A percentile compares a stretch with the other conserved stretches of the same genome.
Evolutionary conservation across 192 early-diverging fungal genomes (phyloP).

Genomic region (Phycomyces nitens): DNA sequence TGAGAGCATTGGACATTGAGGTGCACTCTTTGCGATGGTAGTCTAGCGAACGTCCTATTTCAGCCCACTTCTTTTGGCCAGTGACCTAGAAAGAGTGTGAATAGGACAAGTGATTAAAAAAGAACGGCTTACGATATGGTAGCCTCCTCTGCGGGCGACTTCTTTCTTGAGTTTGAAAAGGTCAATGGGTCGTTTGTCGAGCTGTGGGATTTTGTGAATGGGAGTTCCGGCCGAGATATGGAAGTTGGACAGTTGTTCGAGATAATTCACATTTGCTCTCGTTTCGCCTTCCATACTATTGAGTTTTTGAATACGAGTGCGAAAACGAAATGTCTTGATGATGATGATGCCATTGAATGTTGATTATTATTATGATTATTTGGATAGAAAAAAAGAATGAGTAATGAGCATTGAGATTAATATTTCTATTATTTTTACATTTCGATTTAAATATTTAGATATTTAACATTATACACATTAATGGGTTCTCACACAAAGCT

Average conservation of each 20-base stretch:
- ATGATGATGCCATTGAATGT: constrained; percentile 8
- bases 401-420: not conserved
- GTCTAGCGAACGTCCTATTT: constrained; percentile 71
- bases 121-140: constrained; percentile 57
- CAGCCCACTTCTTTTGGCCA: constrained; percentile 77
- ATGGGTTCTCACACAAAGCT: too few relatives aligned
- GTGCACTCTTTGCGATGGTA: constrained; percentile 72
- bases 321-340: constrained; percentile 78
- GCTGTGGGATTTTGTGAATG: constrained; percentile 73
- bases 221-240: constrained; percentile 76
- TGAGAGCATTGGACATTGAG: constrained; percentile 71
- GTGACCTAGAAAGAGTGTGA: constrained; percentile 51
- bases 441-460: too few relatives aligned
- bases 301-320: constrained; percentile 84
- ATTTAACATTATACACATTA: too few relatives aligned
- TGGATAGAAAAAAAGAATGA: not conserved
- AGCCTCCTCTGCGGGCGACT: constrained; percentile 74
- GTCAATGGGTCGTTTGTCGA: constrained; percentile 85
- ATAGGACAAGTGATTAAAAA: too few relatives aligned
- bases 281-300: constrained; percentile 91
- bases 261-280: constrained; percentile 81
- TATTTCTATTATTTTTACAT: too few relatives aligned
- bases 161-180: constrained; percentile 79
- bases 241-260: constrained; percentile 88
- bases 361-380: not conserved